Percentiles rank a stretch among this genome's conserved stretches.
These are phyloP conservation scores for Terfezia claveryi DNA, from an alignment of 495 filamentous ascomycete genomes.

Conservation along the genomic window DNA sequence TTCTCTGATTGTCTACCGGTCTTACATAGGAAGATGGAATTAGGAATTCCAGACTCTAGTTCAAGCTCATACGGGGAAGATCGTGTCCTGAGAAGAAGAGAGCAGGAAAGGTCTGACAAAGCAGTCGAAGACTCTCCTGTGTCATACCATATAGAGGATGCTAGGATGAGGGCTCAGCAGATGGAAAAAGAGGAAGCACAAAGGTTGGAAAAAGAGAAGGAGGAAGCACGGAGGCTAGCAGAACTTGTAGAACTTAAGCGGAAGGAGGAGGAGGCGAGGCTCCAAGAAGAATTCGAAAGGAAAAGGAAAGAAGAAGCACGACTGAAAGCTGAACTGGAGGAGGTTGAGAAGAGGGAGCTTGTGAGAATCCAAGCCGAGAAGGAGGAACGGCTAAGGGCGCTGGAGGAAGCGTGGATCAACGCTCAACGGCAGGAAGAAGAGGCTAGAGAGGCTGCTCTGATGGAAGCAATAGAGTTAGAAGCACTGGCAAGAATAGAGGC, in stretches of 20 bases:
- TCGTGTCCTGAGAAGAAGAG: no score
- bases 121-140: slow-evolving; percentile 12
- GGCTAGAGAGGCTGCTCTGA: no score
- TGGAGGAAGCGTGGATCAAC: no score
- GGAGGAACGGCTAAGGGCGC: no score
- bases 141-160: neutral
- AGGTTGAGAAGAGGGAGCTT: neutral
- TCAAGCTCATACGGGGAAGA: no score
- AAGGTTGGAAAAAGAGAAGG: neutral
- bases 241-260: neutral
- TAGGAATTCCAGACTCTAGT: slow-evolving; percentile 3
- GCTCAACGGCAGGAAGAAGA: no score
- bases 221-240: no score
- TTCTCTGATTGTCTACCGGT: slow-evolving; percentile 34
- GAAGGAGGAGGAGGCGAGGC: neutral
- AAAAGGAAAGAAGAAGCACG: neutral
- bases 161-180: neutral
- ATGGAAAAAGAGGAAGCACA: neutral
- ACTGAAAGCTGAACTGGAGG: neutral
- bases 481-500: no score
- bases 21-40: slow-evolving; percentile 28
- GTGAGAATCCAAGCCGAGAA: no score
- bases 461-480: no score
- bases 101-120: slow-evolving; percentile 2
- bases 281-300: neutral